These are phyloP conservation scores for Backusella parvicylindrica DNA, from an alignment of 192 early-diverging fungal genomes.

Conservation along the genomic window DNA sequence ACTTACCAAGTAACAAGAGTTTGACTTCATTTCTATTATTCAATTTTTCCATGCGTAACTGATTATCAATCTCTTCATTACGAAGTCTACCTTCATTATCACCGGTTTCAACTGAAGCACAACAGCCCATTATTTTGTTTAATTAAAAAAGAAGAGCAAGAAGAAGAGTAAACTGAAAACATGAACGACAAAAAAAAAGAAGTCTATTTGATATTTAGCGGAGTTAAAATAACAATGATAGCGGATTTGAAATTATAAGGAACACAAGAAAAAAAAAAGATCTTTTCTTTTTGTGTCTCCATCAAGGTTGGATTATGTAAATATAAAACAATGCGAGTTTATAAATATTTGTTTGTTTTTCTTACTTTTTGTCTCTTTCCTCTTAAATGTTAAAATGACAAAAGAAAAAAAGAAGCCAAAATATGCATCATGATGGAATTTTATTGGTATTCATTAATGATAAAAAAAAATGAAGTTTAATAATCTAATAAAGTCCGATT, in stretches of 20 bases:
- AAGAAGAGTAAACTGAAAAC: background rate
- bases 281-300: background rate
- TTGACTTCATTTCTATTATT: conserved; percentile 88
- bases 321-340: background rate
- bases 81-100: conserved; percentile 74
- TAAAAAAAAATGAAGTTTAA: background rate
- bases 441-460: background rate
- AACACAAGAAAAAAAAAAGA: background rate
- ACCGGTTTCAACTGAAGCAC: conserved; percentile 64
- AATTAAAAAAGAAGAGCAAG: background rate
- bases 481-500: background rate
- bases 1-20: conserved; percentile 84
- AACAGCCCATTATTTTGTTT: conserved; percentile 75
- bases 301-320: background rate
- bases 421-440: background rate
- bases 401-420: background rate
- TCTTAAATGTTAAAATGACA: background rate
- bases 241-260: background rate
- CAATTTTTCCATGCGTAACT: conserved; percentile 74
- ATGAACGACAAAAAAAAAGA: background rate
- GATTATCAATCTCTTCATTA: conserved; percentile 89
- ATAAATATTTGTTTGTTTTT: background rate
- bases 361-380: background rate
- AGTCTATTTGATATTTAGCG: background rate
- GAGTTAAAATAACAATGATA: background rate